Percentiles rank a stretch among this genome's conserved stretches.
These are phyloP conservation scores for Nothophaeocryptopus gaeumannii DNA, from an alignment of 2,329 filamentous ascomycete genomes.

Conservation along the genomic window DNA sequence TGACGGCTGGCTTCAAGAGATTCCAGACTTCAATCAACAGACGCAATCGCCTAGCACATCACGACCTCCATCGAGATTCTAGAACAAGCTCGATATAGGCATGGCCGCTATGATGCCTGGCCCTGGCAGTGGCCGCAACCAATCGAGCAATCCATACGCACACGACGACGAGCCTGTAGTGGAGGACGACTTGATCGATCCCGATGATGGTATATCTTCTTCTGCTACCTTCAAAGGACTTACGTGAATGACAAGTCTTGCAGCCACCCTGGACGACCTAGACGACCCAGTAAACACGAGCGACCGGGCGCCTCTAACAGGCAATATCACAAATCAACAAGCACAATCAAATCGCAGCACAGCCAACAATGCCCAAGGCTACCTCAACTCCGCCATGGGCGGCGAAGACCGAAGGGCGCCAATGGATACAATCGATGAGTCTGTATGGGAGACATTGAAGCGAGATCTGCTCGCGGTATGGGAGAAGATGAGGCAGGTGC, in stretches of 20 bases:
- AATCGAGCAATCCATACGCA: constrained; percentile 32
- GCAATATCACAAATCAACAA: constrained; percentile 64
- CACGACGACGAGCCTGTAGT: constrained; percentile 49
- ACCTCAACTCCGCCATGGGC: constrained; percentile 82
- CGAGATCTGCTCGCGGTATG: constrained; percentile 89
- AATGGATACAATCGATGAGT: constrained; percentile 93
- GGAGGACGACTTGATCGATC: constrained; percentile 53
- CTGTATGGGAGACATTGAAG: constrained; percentile 93
- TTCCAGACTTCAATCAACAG: no score
- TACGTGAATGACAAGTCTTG: neutral
- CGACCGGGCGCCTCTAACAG: constrained; percentile 75
- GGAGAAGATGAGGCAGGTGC: constrained; percentile 96
- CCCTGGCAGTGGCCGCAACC: constrained; percentile 13
- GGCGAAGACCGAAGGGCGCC: constrained; percentile 89
- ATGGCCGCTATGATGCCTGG: constrained; percentile 25
- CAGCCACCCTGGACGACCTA: constrained; percentile 85
- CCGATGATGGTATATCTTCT: constrained; percentile 47
- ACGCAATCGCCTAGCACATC: no score
- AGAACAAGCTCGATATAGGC: neutral
- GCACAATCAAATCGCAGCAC: constrained; percentile 54
- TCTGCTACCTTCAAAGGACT: neutral
- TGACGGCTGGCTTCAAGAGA: no score
- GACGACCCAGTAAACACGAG: constrained; percentile 54
- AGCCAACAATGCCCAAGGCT: constrained; percentile 66
- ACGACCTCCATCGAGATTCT: no score